Base-by-base conservation (phyloP, 2,329 filamentous ascomycete genomes). In the Exophiala calicioides region DNA sequence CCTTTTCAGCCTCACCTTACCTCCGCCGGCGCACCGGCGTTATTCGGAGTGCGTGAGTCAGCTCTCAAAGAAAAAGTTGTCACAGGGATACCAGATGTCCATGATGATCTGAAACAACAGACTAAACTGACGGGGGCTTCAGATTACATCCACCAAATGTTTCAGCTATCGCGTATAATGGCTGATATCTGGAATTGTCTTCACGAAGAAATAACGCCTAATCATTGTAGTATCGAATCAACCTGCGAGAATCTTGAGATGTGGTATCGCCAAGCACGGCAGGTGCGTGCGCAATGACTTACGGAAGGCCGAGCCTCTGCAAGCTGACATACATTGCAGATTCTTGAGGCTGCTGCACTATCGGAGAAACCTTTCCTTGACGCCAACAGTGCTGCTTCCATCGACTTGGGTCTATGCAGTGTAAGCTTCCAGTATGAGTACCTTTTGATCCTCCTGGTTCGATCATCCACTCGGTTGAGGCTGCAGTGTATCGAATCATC, bases 141-240 rank as follows among this genome's bases (percentile, higher is more conserved):
- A 37, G 34, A 37, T 37, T 37, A 37, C 13, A 37, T 24, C 20
- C 21, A 37, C 34, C 21, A 16, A 26, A 37, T 26, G 34, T 37
- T 37, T 26, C 20, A 23, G 7, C 34, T 37, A 9, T 37, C 34
- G 9, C 34, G 20, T 9, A 16, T 37, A 37, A 37, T 37, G 34
- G 34, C 20, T 24, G 34, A 37, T 16, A 37, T 37, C 20, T 37
- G 34, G 34, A 23, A 24, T 19, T 15, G 20, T 24, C 34, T 37
- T 37, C 34, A 37, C 21, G 34, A 37, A 24, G 34, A 37, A 16
- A 12, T 5, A 15, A 37, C n/a, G 13, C 34, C 34, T 12, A 26
- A 37, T 19, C 10, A 26, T 7, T 6, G 12, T 1, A 26, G 10
- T 15, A 37, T 37, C 20, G 24, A 27, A 27, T 27, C 24, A 27